Conservation (phyloP, 345 rosid species). For the Passiflora organensis region DNA sequence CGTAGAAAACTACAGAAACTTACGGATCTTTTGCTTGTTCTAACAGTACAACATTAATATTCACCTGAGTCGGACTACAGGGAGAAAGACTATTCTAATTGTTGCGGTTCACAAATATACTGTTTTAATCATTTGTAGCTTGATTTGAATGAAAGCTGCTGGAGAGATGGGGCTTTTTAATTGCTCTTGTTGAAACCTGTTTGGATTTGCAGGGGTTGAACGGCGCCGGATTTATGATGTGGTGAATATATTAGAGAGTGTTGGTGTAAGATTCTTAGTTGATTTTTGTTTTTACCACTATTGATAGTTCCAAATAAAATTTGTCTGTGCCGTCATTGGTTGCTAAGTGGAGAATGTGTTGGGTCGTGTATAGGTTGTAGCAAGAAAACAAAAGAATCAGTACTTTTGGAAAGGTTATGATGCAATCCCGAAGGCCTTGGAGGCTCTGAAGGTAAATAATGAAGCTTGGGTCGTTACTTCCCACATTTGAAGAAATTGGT, state of each 20-base stretch:
- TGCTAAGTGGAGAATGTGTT: background rate
- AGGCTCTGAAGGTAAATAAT: slow-evolving; percentile 46
- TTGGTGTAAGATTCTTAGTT: slow-evolving; percentile 22
- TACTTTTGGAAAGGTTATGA: slow-evolving; percentile 79
- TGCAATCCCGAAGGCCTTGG: slow-evolving; percentile 60
- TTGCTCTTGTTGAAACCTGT: background rate
- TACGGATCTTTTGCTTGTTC: too few species aligned
- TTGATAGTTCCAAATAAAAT: too few species aligned
- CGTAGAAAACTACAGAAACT: background rate
- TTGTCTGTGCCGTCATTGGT: background rate
- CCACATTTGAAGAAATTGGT: background rate
- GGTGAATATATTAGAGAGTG: slow-evolving; percentile 29
- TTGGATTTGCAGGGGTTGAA: slow-evolving; percentile 24
- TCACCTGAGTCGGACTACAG: too few species aligned
- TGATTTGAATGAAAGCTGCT: background rate
- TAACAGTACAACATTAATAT: too few species aligned
- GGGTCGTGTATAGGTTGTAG: slow-evolving; percentile 13
- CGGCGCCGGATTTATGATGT: slow-evolving; percentile 32
- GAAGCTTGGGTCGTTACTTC: too few species aligned
- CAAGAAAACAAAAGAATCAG: slow-evolving; percentile 46
- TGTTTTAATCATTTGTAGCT: too few species aligned
- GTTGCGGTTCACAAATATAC: too few species aligned
- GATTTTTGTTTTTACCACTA: background rate
- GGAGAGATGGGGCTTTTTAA: background rate
- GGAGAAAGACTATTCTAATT: too few species aligned